Evolutionary conservation across 352 stramenopile species (phyloP).

Genomic region (Globisporangium okanoganense): DNA sequence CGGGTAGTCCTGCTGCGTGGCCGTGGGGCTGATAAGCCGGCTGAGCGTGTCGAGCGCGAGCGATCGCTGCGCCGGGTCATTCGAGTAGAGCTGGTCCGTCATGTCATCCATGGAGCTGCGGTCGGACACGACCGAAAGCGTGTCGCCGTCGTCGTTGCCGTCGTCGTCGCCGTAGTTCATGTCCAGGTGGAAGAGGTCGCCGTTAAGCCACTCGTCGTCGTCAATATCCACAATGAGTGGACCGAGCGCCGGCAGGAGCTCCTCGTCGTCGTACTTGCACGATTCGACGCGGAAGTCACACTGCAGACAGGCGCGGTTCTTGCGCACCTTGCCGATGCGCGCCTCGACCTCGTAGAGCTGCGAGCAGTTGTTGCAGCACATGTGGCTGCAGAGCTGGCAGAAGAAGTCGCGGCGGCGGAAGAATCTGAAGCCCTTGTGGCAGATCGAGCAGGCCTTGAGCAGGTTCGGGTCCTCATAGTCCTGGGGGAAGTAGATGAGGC

Average conservation of each 20-base stretch:
- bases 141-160: too few species aligned
- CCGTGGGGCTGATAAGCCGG: slow-evolving; percentile 27
- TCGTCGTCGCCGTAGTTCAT: slow-evolving; percentile 21
- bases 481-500: slow-evolving; percentile 59
- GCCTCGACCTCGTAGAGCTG: too few species aligned
- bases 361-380: too few species aligned
- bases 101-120: slow-evolving; percentile 24
- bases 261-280: slow-evolving; percentile 46
- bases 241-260: slow-evolving; percentile 36
- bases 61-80: slow-evolving; percentile 31
- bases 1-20: slow-evolving; percentile 8
- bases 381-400: slow-evolving; percentile 52
- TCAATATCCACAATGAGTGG: slow-evolving; percentile 38
- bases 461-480: slow-evolving; percentile 25
- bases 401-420: slow-evolving; percentile 46
- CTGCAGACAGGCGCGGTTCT: slow-evolving; percentile 38
- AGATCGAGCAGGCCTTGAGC: slow-evolving; percentile 39
- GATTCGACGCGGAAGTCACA: slow-evolving; percentile 42
- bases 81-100: slow-evolving; percentile 33
- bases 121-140: slow-evolving; percentile 22
- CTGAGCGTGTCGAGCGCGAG: slow-evolving; percentile 40
- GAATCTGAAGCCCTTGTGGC: slow-evolving; percentile 38
- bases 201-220: slow-evolving; percentile 36
- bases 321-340: slow-evolving; percentile 29
- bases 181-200: slow-evolving; percentile 14